Base-by-base conservation (phyloP, 495 filamentous ascomycete genomes). In the Penicillium lividum region DNA sequence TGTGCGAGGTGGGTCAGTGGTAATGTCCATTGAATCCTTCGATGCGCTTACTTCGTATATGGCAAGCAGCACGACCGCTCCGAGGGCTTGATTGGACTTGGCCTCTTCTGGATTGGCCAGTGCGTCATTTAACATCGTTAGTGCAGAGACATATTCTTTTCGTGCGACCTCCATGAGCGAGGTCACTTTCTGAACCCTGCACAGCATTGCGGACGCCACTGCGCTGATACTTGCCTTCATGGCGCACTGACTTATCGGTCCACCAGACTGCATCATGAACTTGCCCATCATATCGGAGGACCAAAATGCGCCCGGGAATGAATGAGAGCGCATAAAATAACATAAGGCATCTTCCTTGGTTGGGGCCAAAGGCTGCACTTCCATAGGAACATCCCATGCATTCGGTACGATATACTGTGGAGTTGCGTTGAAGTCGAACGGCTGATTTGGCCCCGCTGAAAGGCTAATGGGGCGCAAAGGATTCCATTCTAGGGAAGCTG, bases 61-160 rank as follows among this genome's bases (percentile, higher is more conserved):
- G 56, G 66, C 79, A 38, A 89, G 73, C 34, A 87, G 77, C 25
- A 89, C 70, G 34, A 87, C 80, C 1, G 84, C 77, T 31, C 85
- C 81, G 57, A 89, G 78, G 4, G 86, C 86, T 49, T 76, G 76
- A 66, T 89, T 86, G 44, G 83, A 79, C 58, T 77, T 80, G 43
- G 82, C 84, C 42, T 86, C 80, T 9, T 67, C 68, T 4, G 79
- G 76, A 53, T 83, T 74, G 48, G 71, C 62, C 11, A 89, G 64
- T 15, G 86, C 86, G 22, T 74, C 66, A 52, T 83, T 86, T 4
- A 80, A 70, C n/a, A 77, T 62, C 33, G 71, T 68, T 18, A 84
- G 60, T 0, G 80, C 82, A 15, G 66, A 73, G 2, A 73, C 71
- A 68, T 84, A 84, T 60, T 80, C 77, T 52, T 63, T 70, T 45